Conservation (phyloP, 257 asterid species). For the Solanum virginianum region DNA sequence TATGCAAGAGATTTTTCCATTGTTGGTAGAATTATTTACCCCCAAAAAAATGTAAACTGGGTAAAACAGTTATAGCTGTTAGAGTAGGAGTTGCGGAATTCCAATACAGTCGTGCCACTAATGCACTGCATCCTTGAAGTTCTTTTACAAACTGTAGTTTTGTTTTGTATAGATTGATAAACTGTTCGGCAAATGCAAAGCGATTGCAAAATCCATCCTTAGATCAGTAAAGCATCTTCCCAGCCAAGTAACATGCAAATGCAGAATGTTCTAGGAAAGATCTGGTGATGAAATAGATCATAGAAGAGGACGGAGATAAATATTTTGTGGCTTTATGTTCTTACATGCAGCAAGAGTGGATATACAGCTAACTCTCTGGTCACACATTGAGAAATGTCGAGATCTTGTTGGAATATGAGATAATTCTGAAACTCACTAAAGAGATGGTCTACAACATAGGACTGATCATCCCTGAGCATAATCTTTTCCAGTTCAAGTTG, state of each 20-base stretch:
- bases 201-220: neutral
- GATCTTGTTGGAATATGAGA: neutral
- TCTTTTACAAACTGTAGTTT: neutral
- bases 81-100: neutral
- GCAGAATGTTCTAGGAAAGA: neutral
- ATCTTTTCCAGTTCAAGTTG: neutral
- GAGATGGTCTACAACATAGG: neutral
- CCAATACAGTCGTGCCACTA: neutral
- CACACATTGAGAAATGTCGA: neutral
- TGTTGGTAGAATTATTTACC: neutral
- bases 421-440: neutral
- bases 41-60: neutral
- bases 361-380: neutral
- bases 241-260: neutral
- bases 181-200: neutral
- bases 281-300: neutral
- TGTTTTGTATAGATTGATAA: neutral
- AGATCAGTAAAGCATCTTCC: neutral
- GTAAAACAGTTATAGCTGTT: neutral
- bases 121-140: neutral
- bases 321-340: neutral
- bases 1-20: neutral
- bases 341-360: neutral
- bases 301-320: neutral
- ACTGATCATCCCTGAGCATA: neutral